Evolutionary conservation across 2,329 filamentous ascomycete genomes (phyloP), one percentile per base, ranked within the genome.

Genomic region (Stylonectria norvegica): DNA sequence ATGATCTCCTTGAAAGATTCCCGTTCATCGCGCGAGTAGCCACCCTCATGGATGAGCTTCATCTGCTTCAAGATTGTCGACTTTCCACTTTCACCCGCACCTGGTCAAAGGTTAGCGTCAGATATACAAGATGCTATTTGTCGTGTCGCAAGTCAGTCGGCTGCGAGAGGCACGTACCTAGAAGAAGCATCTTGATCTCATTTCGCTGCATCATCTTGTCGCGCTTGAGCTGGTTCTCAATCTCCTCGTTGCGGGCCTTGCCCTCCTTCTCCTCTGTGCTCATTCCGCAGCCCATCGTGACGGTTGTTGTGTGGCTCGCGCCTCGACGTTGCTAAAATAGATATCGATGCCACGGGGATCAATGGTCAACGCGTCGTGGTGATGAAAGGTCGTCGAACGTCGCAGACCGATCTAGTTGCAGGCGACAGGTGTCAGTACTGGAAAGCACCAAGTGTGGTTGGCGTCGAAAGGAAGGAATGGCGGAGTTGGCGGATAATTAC

Each of bases 221-320:
- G 68, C 89, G 81, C 81, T 96, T 97, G 66, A 97, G 77, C 77
- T 97, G 91, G 69, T 96, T 97, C 74, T 98, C 93, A 64, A 98
- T 98, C 82, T 97, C 91, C 79, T 98, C 93, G 68, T 98, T 97
- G 60, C 93, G 85, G 77, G 89, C 88, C 87, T 96, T 97, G 74
- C 93, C 91, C 89, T 97, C 93, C 85, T 96, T 96, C 75, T 97
- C 93, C 77, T 97, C 93, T 65, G 93, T 95, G 70, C 91, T 97
- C 89, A 96, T 95, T 73, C 91, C 91, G 71, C 93, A 98, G 83
- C 93, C 93, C 93, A 98, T 98, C 62, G 76, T 89, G 85, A 66
- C 74, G 70, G 68, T 58, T 46, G 53, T 46, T 46, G 53, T 46
- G 38, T 47, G 49, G 40, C 41, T 39, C 36, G 52, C 37, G 45